These are phyloP conservation scores for Medicago ruthenica DNA, from an alignment of 306 rosid genomes.

Conservation along the genomic window DNA sequence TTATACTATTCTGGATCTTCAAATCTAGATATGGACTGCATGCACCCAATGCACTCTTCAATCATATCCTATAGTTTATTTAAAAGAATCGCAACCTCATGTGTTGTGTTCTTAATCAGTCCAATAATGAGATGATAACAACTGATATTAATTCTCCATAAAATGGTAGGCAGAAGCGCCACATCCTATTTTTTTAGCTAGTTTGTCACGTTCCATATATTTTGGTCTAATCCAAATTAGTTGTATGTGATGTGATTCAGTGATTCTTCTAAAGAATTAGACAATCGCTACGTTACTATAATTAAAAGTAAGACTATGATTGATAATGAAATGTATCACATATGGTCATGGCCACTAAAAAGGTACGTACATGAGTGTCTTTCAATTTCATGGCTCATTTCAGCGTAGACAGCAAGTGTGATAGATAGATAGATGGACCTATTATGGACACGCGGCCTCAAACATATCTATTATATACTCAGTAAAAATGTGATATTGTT, in stretches of 20 bases:
- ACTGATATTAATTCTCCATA: neutral
- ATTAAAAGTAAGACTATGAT: constrained; percentile 29
- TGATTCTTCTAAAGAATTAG: constrained; percentile 24
- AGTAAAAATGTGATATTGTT: too few relatives aligned
- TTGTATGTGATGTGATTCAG: neutral
- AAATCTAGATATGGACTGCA: neutral
- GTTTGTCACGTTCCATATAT: neutral
- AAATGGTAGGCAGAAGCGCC: neutral
- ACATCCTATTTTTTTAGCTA: neutral
- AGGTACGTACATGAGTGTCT: neutral
- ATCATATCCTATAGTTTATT: neutral
- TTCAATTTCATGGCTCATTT: constrained; percentile 10
- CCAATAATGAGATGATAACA: neutral
- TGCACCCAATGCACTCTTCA: neutral
- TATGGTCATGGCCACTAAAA: constrained; percentile 34
- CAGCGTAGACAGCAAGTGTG: constrained; percentile 16
- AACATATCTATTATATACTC: neutral
- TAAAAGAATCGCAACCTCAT: neutral
- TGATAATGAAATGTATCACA: constrained; percentile 36
- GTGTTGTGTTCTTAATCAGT: neutral
- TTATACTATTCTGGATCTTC: neutral
- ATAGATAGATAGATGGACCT: too few relatives aligned
- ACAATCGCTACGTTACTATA: constrained; percentile 9
- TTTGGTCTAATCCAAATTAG: neutral
- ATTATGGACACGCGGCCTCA: neutral